Evolutionary conservation across 164 flowering plant species (phyloP), one percentile per base, ranked within the genome.

Genomic region (Vitis rupestris): DNA sequence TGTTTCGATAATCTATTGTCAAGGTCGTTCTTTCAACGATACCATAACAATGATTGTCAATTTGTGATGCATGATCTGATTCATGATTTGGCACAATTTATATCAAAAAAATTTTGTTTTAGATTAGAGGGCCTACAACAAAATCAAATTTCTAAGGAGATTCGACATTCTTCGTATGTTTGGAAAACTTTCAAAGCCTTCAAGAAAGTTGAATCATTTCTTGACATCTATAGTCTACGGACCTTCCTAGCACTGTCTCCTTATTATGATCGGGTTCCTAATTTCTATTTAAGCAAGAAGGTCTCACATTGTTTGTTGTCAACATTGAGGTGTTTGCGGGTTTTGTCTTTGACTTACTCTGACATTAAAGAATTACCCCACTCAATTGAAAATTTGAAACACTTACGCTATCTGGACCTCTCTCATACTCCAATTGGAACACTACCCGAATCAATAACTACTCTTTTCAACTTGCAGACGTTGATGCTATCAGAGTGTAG

Each of bases 391-490:
- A 31, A 65, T 57, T 50, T 83, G 67, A 83, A 58, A 30, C 82
- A 59, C 69, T 64, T 83, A 3, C 61, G 80, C 30, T 80, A 63
- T 30, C 63, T 81, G 9, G 71, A 81, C 53, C 70, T 82, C 19
- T 73, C 82, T 15, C 4, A 16, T 14, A 78, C 75, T 54, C 8
- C 3, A 0, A 69, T 85, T 11, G 59, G 51, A 54, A 19, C 16
- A 44, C 44, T 31, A 6, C 44, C 7, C 0, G 44, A 31, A 31
- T 31, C 44, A 31, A 31, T 31, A 31, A 31, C 44, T 4, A 3
- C 44, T 31, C 44, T 31, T 31, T 61, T 14, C 49, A 61, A 61
- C 37, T 31, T 61, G 15, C 63, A 61, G 8, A 31, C 63, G 8
- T 13, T 61, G 15, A 30, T 11, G 13, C 37, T 30, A 15, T 56